Percentiles rank a stretch among this genome's conserved stretches.
These are phyloP conservation scores for Plenodomus tracheiphilus DNA, from an alignment of 2,329 filamentous ascomycete species.

Conservation along the genomic window DNA sequence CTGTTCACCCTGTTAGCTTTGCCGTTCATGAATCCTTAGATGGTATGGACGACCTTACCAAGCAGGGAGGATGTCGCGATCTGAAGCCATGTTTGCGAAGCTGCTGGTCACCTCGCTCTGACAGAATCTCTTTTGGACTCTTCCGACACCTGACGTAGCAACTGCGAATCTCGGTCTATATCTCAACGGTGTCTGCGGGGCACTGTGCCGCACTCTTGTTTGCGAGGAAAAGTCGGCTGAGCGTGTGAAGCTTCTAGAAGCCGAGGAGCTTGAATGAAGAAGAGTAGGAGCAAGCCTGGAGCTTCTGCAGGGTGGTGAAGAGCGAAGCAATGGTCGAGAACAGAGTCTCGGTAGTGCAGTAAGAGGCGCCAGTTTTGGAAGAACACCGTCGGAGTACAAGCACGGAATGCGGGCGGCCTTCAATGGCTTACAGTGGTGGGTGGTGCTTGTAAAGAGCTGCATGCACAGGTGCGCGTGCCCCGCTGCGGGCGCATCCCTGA, in stretches of 20 bases:
- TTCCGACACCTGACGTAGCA: slow-evolving; percentile 14
- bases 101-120: slow-evolving; percentile 37
- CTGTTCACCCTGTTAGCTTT: slow-evolving; percentile 44
- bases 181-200: slow-evolving; percentile 20
- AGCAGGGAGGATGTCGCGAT: slow-evolving; percentile 51
- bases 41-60: slow-evolving; percentile 37
- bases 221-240: slow-evolving; percentile 15
- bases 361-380: slow-evolving; percentile 38
- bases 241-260: slow-evolving; percentile 7
- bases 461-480: slow-evolving; percentile 22
- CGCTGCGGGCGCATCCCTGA: slow-evolving; percentile 15
- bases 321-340: slow-evolving; percentile 35
- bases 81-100: slow-evolving; percentile 48
- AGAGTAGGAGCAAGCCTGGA: slow-evolving; percentile 14
- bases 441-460: slow-evolving; percentile 2
- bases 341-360: slow-evolving; percentile 37
- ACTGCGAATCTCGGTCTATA: slow-evolving; percentile 17
- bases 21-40: too few relatives aligned
- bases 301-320: slow-evolving; percentile 18
- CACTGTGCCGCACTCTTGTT: slow-evolving; percentile 21
- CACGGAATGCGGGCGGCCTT: slow-evolving; percentile 13
- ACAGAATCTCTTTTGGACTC: slow-evolving; percentile 32
- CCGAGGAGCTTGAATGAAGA: slow-evolving; percentile 7
- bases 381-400: slow-evolving; percentile 12
- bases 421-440: slow-evolving; percentile 20